Conservation (phyloP, 148 eudicot genomes). For the Cornus kousa region DNA sequence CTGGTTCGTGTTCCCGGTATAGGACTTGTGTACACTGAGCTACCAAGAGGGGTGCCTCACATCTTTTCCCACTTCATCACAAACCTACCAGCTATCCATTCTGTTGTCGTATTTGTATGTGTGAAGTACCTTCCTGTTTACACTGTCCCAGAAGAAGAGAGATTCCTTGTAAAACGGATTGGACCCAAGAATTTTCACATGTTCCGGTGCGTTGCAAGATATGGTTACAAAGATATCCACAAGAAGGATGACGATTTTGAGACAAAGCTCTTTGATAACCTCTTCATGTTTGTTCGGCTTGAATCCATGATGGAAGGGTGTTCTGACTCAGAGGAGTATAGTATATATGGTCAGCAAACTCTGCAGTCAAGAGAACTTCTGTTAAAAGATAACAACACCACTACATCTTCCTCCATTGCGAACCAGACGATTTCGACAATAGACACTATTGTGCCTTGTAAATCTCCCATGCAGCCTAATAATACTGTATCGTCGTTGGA, state of each 20-base stretch:
- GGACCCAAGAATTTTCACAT: constrained; percentile 96
- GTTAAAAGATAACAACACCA: constrained; percentile 21
- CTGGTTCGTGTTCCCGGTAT: constrained; percentile 93
- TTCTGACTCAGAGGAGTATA: constrained; percentile 89
- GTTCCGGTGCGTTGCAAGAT: constrained; percentile 96
- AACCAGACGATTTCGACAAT: constrained; percentile 53
- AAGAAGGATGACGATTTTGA: constrained; percentile 92
- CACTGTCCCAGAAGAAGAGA: constrained; percentile 91
- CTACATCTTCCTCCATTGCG: constrained; percentile 13
- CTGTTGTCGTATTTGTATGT: constrained; percentile 84
- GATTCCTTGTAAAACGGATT: constrained; percentile 85
- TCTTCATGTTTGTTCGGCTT: constrained; percentile 74
- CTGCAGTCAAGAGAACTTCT: constrained; percentile 43
- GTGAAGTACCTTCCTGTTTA: constrained; percentile 96
- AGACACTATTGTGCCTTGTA: constrained; percentile 66
- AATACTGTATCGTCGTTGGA: constrained; percentile 46
- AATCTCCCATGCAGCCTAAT: constrained; percentile 31
- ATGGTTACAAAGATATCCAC: constrained; percentile 93
- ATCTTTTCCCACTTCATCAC: constrained; percentile 96
- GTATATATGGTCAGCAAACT: constrained; percentile 75
- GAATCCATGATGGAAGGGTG: constrained; percentile 98
- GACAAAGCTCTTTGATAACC: constrained; percentile 73
- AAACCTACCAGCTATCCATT: constrained; percentile 92
- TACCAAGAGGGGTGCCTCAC: constrained; percentile 90
- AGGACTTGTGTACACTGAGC: constrained; percentile 97